A percentile compares a stretch with the other conserved stretches of the same genome.
phyloP scores from a whole-genome alignment of 2,329 filamentous ascomycete genomes.

The Talaromyces marneffei region DNA sequence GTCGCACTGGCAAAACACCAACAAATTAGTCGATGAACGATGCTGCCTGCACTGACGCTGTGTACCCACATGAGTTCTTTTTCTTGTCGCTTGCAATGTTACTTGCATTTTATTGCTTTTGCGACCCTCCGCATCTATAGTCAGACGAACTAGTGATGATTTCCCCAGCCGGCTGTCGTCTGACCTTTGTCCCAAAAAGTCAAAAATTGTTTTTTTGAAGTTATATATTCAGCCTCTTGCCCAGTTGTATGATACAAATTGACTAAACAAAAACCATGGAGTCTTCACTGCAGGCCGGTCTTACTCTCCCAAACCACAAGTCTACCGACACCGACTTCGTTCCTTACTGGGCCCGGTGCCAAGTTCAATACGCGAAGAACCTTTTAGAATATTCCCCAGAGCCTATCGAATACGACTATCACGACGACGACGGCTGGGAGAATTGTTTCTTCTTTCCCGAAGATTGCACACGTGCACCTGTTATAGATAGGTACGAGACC shows the following conservation, averaged over 20 bases:
- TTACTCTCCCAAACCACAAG: constrained; percentile 2
- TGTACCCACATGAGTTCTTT: constrained; percentile 11
- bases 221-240: constrained; percentile 5
- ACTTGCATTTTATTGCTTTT: background rate
- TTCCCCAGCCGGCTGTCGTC: constrained; percentile 3
- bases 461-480: constrained; percentile 37
- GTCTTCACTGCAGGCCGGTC: constrained; percentile 17
- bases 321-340: constrained; percentile 22
- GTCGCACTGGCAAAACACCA: background rate
- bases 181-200: constrained; percentile 7
- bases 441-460: constrained; percentile 42
- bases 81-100: background rate
- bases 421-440: constrained; percentile 38
- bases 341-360: constrained; percentile 36
- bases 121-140: background rate
- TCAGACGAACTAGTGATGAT: background rate
- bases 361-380: constrained; percentile 35
- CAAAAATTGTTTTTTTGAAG: background rate
- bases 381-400: constrained; percentile 36
- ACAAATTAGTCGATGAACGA: background rate
- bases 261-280: constrained; percentile 17
- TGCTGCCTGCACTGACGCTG: constrained; percentile 1
- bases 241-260: background rate
- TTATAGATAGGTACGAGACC: constrained; percentile 4
- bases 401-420: constrained; percentile 40